A percentile compares a stretch with the other conserved stretches of the same genome.
These are phyloP conservation scores for Colletotrichum lupini DNA, from an alignment of 2,329 filamentous ascomycete species.

Conservation along the genomic window DNA sequence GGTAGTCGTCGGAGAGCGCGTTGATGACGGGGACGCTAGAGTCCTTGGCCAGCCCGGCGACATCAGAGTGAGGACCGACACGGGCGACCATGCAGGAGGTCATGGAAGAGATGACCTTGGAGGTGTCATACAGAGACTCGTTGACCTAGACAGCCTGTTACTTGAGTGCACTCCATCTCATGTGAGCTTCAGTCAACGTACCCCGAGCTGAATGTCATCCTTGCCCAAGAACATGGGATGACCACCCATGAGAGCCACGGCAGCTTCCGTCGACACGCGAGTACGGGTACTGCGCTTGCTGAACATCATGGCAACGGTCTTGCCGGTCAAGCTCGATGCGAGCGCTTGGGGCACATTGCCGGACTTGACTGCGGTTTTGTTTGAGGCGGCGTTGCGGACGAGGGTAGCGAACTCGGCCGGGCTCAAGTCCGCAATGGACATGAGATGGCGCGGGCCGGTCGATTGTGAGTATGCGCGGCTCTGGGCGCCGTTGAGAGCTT, in stretches of 20 bases:
- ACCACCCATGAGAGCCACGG: conserved; percentile 87
- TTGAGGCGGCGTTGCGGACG: conserved; percentile 81
- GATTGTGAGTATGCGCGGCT: conserved; percentile 56
- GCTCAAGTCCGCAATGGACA: conserved; percentile 89
- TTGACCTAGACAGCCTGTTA: conserved; percentile 70
- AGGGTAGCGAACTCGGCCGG: conserved; percentile 83
- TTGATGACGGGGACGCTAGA: conserved; percentile 87
- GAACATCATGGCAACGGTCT: conserved; percentile 95
- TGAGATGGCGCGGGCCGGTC: conserved; percentile 78
- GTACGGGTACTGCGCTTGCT: conserved; percentile 95
- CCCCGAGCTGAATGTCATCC: conserved; percentile 95
- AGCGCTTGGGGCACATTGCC: conserved; percentile 70
- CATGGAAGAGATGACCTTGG: conserved; percentile 94
- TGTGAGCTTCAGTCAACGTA: conserved; percentile 50
- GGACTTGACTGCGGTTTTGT: conserved; percentile 83
- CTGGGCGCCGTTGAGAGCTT: conserved; percentile 49
- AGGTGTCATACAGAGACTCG: conserved; percentile 93
- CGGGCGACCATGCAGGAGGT: conserved; percentile 85
- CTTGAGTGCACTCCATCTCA: not conserved
- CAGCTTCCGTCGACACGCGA: conserved; percentile 91
- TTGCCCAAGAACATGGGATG: conserved; percentile 97
- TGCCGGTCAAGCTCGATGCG: conserved; percentile 72
- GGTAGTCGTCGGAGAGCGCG: conserved; percentile 88
- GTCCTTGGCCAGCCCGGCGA: conserved; percentile 75
- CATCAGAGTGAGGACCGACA: conserved; percentile 81